Conservation (phyloP, 306 rosid species). For the Pachyrhizus erosus region DNA sequence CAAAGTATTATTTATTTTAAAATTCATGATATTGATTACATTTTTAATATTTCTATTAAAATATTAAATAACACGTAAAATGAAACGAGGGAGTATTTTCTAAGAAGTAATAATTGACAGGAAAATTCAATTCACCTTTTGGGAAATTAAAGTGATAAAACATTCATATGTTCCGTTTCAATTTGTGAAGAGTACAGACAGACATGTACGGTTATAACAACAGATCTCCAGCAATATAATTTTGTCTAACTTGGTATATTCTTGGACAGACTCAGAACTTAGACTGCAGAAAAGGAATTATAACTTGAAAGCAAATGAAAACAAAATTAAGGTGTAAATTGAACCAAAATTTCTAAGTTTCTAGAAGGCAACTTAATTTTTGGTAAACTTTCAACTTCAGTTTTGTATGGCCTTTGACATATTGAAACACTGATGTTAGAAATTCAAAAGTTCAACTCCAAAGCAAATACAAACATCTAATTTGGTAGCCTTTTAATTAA, state of each 20-base stretch:
- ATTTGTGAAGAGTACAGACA: not conserved
- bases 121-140: not conserved
- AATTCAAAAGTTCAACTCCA: not conserved
- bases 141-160: not conserved
- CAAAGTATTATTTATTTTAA: too few species aligned
- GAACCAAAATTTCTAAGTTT: not conserved
- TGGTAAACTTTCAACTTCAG: not conserved
- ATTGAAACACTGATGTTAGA: not conserved
- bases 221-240: not conserved
- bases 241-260: not conserved
- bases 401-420: not conserved
- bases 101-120: too few species aligned
- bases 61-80: too few species aligned
- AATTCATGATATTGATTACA: too few species aligned
- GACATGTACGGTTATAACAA: not conserved
- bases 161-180: not conserved
- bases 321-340: not conserved
- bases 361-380: not conserved
- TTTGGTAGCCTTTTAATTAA: conserved; percentile 3
- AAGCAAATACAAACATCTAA: not conserved
- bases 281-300: not conserved
- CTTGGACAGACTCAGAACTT: not conserved
- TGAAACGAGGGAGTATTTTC: too few species aligned
- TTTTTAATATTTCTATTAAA: too few species aligned
- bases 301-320: not conserved